Base-by-base conservation (phyloP, 164 flowering plant genomes). In the Paratinospora sagittata region DNA sequence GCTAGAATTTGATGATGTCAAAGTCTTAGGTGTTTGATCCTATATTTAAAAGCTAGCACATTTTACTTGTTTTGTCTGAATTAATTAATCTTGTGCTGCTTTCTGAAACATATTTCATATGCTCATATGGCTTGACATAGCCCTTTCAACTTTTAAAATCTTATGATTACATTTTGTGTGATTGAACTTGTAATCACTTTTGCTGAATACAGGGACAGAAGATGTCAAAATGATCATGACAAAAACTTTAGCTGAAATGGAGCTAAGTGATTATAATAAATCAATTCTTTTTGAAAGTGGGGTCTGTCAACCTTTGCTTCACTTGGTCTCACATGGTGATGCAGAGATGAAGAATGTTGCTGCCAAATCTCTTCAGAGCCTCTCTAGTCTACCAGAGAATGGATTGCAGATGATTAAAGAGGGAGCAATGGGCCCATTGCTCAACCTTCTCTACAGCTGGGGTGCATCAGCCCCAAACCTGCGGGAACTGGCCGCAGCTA, bases 191-290 rank as follows among this genome's bases (percentile, higher is more conserved):
- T n/a, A n/a, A n/a, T n/a, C n/a, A n/a, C n/a, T n/a, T n/a, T n/a
- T n/a, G n/a, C n/a, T n/a, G n/a, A n/a, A n/a, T n/a, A 61, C 90
- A 90, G 95, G 90, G 47, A 64, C 90, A 9, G 84, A 81, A 70
- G 74, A 74, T 70, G 86, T 81, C 16, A 85, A 88, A 76, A 65
- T 77, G 78, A 72, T 30, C 24, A 84, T 88, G 91, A 86, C 85
- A 26, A 71, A 61, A 68, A 79, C 87, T 67, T 80, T 90, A 78
- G 87, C 90, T 33, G 92, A 88, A 72, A 82, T 90, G 83, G 88
- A 88, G 78, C 76, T 90, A 75, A 88, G 85, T 65, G 92, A 87
- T 73, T 84, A 77, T 69, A 81, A 81, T 64, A 88, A 88, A 72
- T 81, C 79, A 23, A 67, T 81, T 67, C 75, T 90, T 26, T 73